Evolutionary conservation across 805 yeast species (phyloP).

Genomic region (Priceomyces melissophilus): DNA sequence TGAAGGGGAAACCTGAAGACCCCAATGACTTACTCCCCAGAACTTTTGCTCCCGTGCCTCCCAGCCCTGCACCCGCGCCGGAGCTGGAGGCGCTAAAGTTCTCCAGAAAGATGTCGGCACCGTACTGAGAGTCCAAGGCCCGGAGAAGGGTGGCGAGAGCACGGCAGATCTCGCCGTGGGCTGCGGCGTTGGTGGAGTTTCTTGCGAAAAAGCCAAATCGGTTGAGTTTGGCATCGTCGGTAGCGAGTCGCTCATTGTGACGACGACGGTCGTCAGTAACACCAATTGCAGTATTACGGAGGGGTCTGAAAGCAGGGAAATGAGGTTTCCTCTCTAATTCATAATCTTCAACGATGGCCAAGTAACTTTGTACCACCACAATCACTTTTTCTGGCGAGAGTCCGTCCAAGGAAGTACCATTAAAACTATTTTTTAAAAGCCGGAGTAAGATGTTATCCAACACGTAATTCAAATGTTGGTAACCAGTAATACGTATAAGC

Average conservation of each 20-base stretch:
- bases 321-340: slow-evolving; percentile 56
- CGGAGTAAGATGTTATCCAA: slow-evolving; percentile 77
- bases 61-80: slow-evolving; percentile 2
- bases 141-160: slow-evolving; percentile 53
- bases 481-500: slow-evolving; percentile 74
- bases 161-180: slow-evolving; percentile 70
- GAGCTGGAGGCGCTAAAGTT: slow-evolving; percentile 9
- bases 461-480: slow-evolving; percentile 71
- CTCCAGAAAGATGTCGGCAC: slow-evolving; percentile 36
- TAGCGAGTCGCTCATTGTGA: neutral
- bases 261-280: slow-evolving; percentile 1
- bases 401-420: slow-evolving; percentile 56
- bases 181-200: slow-evolving; percentile 43
- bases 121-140: slow-evolving; percentile 55
- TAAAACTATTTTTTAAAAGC: slow-evolving; percentile 58
- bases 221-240: slow-evolving; percentile 9
- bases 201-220: slow-evolving; percentile 42
- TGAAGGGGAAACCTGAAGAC: slow-evolving; percentile 25
- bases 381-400: slow-evolving; percentile 67
- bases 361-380: slow-evolving; percentile 67
- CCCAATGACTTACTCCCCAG: slow-evolving; percentile 36
- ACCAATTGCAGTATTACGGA: slow-evolving; percentile 9
- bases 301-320: slow-evolving; percentile 62
- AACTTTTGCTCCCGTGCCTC: slow-evolving; percentile 11
- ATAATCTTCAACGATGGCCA: slow-evolving; percentile 64